Percentiles rank a stretch among this genome's conserved stretches.
phyloP scores from a whole-genome alignment of 805 yeast genomes.

The Wickerhamomyces pijperi region DNA sequence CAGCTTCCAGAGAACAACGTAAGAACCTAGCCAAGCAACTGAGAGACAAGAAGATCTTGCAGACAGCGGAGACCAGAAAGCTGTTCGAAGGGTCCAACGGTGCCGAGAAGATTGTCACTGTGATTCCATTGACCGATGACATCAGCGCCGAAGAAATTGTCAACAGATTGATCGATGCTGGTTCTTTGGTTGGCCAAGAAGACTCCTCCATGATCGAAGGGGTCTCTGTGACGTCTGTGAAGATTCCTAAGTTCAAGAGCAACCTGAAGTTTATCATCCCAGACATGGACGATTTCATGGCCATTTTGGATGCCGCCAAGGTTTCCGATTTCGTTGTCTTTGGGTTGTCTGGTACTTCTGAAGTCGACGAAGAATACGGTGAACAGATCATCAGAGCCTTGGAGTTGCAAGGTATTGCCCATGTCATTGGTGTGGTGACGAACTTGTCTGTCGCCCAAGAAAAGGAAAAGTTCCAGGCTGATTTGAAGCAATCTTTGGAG shows the following conservation, averaged over 20 bases:
- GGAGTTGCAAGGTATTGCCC: constrained; percentile 85
- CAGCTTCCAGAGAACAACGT: constrained; percentile 47
- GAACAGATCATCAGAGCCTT: constrained; percentile 85
- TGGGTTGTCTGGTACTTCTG: constrained; percentile 79
- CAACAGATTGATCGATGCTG: constrained; percentile 32
- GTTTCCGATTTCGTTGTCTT: constrained; percentile 83
- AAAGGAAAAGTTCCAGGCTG: constrained; percentile 67
- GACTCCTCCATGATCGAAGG: constrained; percentile 22
- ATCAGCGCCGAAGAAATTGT: constrained; percentile 45
- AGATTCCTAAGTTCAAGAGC: constrained; percentile 60
- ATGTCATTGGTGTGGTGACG: constrained; percentile 68
- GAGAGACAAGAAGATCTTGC: constrained; percentile 58
- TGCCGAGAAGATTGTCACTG: constrained; percentile 73
- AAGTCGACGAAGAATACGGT: constrained; percentile 70
- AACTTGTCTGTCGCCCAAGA: constrained; percentile 58
- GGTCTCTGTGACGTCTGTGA: constrained; percentile 42
- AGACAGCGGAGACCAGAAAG: constrained; percentile 46
- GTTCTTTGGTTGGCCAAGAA: constrained; percentile 21
- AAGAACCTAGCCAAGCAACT: constrained; percentile 71
- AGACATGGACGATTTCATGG: constrained; percentile 49
- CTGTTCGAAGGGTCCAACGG: constrained; percentile 74
- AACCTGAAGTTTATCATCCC: constrained; percentile 66
- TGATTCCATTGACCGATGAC: constrained; percentile 72
- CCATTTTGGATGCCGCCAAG: constrained; percentile 77
- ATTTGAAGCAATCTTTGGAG: constrained; percentile 50